A percentile compares a stretch with the other conserved stretches of the same genome.
Evolutionary conservation across 2,329 filamentous ascomycete species (phyloP).

Genomic region (Magnaporthiopsis rhizophila): DNA sequence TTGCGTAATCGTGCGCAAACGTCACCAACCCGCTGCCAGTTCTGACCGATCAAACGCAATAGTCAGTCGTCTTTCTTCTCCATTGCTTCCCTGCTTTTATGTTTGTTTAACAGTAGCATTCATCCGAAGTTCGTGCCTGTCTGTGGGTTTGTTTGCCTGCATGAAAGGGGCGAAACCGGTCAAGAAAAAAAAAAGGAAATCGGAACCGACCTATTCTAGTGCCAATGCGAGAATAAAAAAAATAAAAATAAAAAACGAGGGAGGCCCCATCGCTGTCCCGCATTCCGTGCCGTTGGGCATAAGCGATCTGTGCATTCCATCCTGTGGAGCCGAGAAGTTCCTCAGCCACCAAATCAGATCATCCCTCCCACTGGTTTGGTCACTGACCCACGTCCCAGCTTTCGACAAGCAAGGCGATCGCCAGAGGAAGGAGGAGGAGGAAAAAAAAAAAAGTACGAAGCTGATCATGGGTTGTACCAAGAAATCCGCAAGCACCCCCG

Average conservation of each 20-base stretch:
- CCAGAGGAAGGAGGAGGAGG: neutral
- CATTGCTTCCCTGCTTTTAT: neutral
- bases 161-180: no score
- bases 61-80: no score
- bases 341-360: neutral
- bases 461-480: no score
- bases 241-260: no score
- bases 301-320: neutral
- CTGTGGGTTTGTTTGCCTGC: neutral
- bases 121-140: neutral
- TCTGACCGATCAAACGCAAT: no score
- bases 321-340: neutral
- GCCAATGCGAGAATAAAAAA: no score
- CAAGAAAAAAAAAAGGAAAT: no score
- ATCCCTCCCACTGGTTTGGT: neutral
- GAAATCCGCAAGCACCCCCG: neutral
- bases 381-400: neutral
- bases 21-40: no score
- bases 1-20: no score
- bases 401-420: neutral
- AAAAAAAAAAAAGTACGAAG: neutral
- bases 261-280: no score
- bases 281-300: neutral
- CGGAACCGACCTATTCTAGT: no score
- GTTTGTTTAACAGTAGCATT: neutral